A percentile compares a stretch with the other conserved stretches of the same genome.
phyloP scores from a whole-genome alignment of 352 stramenopile species.

The Plasmopara viticola region DNA sequence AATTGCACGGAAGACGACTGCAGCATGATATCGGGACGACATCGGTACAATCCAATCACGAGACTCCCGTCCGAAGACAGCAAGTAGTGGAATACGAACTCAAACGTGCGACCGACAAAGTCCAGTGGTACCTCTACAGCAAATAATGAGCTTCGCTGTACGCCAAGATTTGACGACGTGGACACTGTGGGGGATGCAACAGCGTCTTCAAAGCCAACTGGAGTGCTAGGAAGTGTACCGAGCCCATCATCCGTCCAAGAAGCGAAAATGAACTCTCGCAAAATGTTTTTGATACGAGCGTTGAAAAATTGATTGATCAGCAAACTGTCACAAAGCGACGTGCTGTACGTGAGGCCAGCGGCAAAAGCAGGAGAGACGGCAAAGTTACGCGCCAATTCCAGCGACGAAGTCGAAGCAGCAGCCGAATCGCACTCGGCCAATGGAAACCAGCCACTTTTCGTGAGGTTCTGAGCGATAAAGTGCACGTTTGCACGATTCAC shows the following conservation, averaged over 20 bases:
- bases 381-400: conserved; percentile 58
- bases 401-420: conserved; percentile 30
- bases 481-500: conserved; percentile 75
- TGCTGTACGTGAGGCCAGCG: conserved; percentile 76
- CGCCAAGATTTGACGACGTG: conserved; percentile 25
- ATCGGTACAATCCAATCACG: conserved; percentile 67
- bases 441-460: conserved; percentile 64
- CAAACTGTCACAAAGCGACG: conserved; percentile 73
- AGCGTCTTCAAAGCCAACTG: conserved; percentile 9
- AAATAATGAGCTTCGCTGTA: conserved; percentile 73
- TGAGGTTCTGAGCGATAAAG: conserved; percentile 72
- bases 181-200: conserved; percentile 14
- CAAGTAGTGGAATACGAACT: conserved; percentile 76
- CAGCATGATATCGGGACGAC: conserved; percentile 41
- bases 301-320: conserved; percentile 88
- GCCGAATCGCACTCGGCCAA: conserved; percentile 24
- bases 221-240: conserved; percentile 13
- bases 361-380: conserved; percentile 66
- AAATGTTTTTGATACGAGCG: conserved; percentile 77
- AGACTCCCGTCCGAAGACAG: conserved; percentile 71
- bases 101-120: conserved; percentile 74
- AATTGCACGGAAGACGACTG: conserved; percentile 18
- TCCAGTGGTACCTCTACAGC: conserved; percentile 65
- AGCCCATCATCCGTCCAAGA: conserved; percentile 56
- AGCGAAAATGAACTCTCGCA: conserved; percentile 81